Conservation (phyloP, 768 basidiomycete genomes). For the Hemileccinum rubropunctum region DNA sequence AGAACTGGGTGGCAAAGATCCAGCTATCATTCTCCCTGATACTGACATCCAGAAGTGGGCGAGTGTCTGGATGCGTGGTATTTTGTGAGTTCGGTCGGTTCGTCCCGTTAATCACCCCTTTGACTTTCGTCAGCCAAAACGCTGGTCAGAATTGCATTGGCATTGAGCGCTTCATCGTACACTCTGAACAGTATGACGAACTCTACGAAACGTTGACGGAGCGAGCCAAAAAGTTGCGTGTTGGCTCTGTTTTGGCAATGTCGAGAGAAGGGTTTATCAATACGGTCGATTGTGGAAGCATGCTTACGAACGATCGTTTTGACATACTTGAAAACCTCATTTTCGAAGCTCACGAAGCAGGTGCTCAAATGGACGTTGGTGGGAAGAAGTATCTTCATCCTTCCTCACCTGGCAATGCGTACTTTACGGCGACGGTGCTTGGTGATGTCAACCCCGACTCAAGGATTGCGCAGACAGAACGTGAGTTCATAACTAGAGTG, state of each 20-base stretch:
- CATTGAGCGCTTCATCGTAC: slow-evolving; percentile 90
- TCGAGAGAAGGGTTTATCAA: slow-evolving; percentile 65
- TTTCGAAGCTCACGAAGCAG: slow-evolving; percentile 61
- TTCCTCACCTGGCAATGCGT: slow-evolving; percentile 69
- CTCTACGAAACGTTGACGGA: slow-evolving; percentile 64
- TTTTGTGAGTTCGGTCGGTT: slow-evolving; percentile 64
- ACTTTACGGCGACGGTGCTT: slow-evolving; percentile 86
- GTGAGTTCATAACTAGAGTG: slow-evolving; percentile 36
- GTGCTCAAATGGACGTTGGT: slow-evolving; percentile 61
- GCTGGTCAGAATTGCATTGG: slow-evolving; percentile 97
- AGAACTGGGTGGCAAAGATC: slow-evolving; percentile 95
- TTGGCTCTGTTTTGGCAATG: slow-evolving; percentile 70
- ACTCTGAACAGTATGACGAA: slow-evolving; percentile 70
- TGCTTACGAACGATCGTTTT: slow-evolving; percentile 80
- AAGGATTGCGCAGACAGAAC: slow-evolving; percentile 77
- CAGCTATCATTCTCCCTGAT: slow-evolving; percentile 82
- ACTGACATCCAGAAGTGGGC: slow-evolving; percentile 81
- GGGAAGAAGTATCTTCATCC: slow-evolving; percentile 66
- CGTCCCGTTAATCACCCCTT: background rate
- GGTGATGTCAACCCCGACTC: slow-evolving; percentile 70
- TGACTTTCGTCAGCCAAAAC: slow-evolving; percentile 62
- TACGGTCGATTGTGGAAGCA: slow-evolving; percentile 82
- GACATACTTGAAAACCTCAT: slow-evolving; percentile 65
- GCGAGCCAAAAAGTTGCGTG: slow-evolving; percentile 67
- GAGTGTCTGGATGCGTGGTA: slow-evolving; percentile 84